These are phyloP conservation scores for Podospora appendiculata DNA, from an alignment of 495 filamentous ascomycete species.

Conservation along the genomic window DNA sequence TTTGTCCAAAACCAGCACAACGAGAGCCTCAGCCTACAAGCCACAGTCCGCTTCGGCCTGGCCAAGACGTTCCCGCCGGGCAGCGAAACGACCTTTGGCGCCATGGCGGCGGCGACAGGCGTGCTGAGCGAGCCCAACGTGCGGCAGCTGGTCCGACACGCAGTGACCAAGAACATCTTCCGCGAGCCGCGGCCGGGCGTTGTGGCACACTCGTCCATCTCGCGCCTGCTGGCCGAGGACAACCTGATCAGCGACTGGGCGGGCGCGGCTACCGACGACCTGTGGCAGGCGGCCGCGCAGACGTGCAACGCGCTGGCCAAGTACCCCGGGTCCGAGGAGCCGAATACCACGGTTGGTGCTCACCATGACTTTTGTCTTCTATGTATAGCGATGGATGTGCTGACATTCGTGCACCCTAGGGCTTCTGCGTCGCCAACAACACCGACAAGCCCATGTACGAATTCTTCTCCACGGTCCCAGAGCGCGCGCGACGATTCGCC, in stretches of 20 bases:
- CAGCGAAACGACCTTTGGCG: slow-evolving; percentile 22
- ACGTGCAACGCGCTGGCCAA: slow-evolving; percentile 13
- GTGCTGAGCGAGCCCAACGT: slow-evolving; percentile 18
- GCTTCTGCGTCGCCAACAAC: slow-evolving; percentile 23
- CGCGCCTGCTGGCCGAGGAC: slow-evolving; percentile 25
- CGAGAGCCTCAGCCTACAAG: slow-evolving; percentile 3
- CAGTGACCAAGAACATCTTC: slow-evolving; percentile 38
- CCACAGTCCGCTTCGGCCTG: slow-evolving; percentile 5
- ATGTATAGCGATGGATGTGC: no score
- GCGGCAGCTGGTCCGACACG: slow-evolving; percentile 34
- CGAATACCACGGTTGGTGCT: slow-evolving; percentile 2
- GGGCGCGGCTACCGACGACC: slow-evolving; percentile 25
- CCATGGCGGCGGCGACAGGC: slow-evolving; percentile 18
- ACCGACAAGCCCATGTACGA: slow-evolving; percentile 21
- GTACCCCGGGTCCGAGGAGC: slow-evolving; percentile 17
- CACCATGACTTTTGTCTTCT: no score
- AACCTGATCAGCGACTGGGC: slow-evolving; percentile 23
- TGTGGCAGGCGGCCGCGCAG: slow-evolving; percentile 24
- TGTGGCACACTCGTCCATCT: slow-evolving; percentile 33
- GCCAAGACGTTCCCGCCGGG: slow-evolving; percentile 22
- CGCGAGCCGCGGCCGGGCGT: slow-evolving; percentile 29
- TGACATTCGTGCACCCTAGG: no score
- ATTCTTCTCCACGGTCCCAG: slow-evolving; percentile 18
- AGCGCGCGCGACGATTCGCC: slow-evolving; percentile 28
- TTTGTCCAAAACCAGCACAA: neutral